Percentiles rank a stretch among this genome's conserved stretches.
Evolutionary conservation across 2,329 filamentous ascomycete species (phyloP).

Genomic region (Hypocreales sp.): DNA sequence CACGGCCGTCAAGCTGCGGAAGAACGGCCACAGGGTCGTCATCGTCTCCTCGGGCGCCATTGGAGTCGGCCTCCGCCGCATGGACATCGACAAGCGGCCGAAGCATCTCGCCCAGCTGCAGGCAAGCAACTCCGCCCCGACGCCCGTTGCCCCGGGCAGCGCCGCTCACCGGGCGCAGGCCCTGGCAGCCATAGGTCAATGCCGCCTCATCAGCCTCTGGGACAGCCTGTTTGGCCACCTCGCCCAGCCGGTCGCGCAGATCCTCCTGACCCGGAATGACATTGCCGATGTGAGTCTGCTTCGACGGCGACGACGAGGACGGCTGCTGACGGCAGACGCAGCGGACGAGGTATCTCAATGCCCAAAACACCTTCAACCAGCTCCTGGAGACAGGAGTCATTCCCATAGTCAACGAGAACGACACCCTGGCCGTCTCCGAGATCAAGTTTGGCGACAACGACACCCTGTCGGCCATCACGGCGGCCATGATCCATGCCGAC

Average conservation of each 20-base stretch:
- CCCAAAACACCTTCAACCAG: constrained; percentile 86
- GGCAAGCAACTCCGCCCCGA: constrained; percentile 22
- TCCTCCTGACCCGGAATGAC: constrained; percentile 85
- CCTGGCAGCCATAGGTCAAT: constrained; percentile 90
- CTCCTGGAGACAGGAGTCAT: constrained; percentile 90
- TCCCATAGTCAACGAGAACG: constrained; percentile 97
- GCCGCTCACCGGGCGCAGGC: constrained; percentile 32
- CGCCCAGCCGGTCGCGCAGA: constrained; percentile 82
- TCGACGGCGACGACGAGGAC: neutral
- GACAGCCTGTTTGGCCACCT: constrained; percentile 82
- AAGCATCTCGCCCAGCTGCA: constrained; percentile 85
- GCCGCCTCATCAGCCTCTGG: constrained; percentile 88
- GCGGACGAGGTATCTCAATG: constrained; percentile 89
- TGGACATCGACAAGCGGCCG: constrained; percentile 75
- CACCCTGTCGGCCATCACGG: constrained; percentile 88
- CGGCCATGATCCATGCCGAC: constrained; percentile 93
- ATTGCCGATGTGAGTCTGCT: constrained; percentile 64
- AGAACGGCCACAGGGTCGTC: constrained; percentile 87
- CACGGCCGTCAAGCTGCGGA: constrained; percentile 71
- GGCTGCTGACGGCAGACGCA: constrained; percentile 17
- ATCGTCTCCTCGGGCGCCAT: constrained; percentile 96
- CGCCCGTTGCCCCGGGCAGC: neutral
- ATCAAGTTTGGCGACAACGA: constrained; percentile 99
- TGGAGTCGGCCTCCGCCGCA: constrained; percentile 77
- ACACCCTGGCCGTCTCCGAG: constrained; percentile 89